Base-by-base conservation (phyloP, 1,139 yeast genomes). In the Kurtzmaniella quercitrusa region DNA sequence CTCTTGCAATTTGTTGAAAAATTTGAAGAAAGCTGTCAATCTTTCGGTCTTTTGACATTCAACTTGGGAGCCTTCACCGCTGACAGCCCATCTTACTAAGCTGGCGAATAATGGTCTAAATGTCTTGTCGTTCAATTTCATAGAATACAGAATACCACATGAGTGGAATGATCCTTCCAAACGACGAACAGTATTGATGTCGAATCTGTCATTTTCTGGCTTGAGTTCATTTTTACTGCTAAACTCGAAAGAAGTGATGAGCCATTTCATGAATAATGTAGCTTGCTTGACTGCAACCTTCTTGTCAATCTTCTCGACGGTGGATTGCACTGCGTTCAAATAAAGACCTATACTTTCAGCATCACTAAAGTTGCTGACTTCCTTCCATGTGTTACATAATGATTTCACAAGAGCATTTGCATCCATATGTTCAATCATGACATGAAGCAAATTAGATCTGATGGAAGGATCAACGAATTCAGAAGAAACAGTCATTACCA, bases 81-180 rank as follows among this genome's bases (percentile, higher is more conserved):
- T 83, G 51, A 87, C 77, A 2, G 97, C 95, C 98, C 98, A 93
- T 61, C 93, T 80, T n/a, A 85, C 89, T 56, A 88, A 71, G 33
- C 83, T 74, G 5, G 93, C 91, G 66, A 94, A 91, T 55, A 88
- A 67, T 20, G 98, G 98, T 58, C 98, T 80, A 76, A 93, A 94
- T 12, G 83, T 78, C 68, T 88, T 88, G 62, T 93, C 98, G 58
- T 93, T 93, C 63, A 94, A 76, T 62, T 93, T 91, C 84, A 93
- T 76, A 20, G 93, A 95, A 52, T 82, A 83, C 28, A 72, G 71
- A 50, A 91, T 79, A 36, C 88, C 93, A 60, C 91, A 79, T 38
- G 76, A 69, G 55, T 86, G 84, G 60, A 85, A 79, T 15, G 86
- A 76, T 28, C 88, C 75, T 59, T 91, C 98, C 48, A 91, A 79